Base-by-base conservation (phyloP, 345 rosid genomes). In the Streptanthus diversifolius region DNA sequence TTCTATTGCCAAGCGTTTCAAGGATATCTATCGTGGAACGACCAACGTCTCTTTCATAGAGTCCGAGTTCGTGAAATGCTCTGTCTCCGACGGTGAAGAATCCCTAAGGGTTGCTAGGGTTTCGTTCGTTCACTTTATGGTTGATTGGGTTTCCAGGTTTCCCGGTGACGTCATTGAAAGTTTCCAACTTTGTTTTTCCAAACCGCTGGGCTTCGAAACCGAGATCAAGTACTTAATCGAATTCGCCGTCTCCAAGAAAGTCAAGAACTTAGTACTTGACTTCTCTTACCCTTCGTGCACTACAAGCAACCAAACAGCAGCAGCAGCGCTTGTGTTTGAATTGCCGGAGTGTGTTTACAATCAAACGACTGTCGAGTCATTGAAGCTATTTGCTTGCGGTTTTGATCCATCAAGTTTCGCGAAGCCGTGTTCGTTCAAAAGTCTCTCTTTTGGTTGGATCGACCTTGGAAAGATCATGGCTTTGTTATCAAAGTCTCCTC, bases 261-360 rank as follows among this genome's bases (percentile, higher is more conserved):
- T 77, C 11, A 77, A 59, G 40, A 64, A 25, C 3, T 29, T 86
- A 0, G 55, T 22, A 3, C 74, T 85, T 3, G 86, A 85, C 54
- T 83, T 88, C 57, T 75, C 84, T 0, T 41, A 79, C 35, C 79
- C 73, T 10, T 2, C 32, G 0, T 79, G 78, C 89, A 12, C 2
- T 0, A 4, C 2, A 7, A 72, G 64, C 13, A 15, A 29, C 1
- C 72, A 11, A 0, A 11, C 22, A 0, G 37, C 40, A 14, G 60
- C 6, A 4, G 43, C 1, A 19, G 22, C 53, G 0, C 11, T 5
- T 25, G 47, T 18, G 7, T 29, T 75, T 37, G 60, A 68, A 14
- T 22, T 88, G 49, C 86, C 86, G 1, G 18, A 8, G 10, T 85
- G 55, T 8, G 27, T 72, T 22, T 82, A 81, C 39, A 14, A 27